A percentile compares a stretch with the other conserved stretches of the same genome.
phyloP scores from a whole-genome alignment of 1,284 basidiomycete species.

The Sporisorium exsertum region DNA sequence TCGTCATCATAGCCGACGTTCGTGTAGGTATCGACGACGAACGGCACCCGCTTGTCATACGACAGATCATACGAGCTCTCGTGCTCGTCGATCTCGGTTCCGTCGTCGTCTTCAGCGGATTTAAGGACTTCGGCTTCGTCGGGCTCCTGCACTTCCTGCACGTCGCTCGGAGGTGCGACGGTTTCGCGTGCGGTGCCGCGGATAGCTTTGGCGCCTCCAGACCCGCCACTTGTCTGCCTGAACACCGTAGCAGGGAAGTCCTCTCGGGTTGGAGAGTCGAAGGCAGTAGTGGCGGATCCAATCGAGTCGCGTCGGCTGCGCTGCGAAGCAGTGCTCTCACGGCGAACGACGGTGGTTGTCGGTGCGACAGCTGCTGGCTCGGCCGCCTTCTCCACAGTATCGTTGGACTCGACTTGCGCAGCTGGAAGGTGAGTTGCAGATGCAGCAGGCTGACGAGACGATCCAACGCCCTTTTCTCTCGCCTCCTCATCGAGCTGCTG shows the following conservation, averaged over 20 bases:
- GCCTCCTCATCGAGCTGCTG: constrained; percentile 33
- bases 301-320: constrained; percentile 46
- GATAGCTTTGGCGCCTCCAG: constrained; percentile 7
- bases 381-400: not conserved
- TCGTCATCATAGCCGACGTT: constrained; percentile 16
- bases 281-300: constrained; percentile 50
- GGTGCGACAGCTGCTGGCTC: not conserved
- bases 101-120: constrained; percentile 17
- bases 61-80: constrained; percentile 24
- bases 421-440: not conserved
- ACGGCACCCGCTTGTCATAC: constrained; percentile 17
- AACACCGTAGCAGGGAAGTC: constrained; percentile 19
- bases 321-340: constrained; percentile 32
- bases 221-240: not conserved
- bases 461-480: constrained; percentile 17
- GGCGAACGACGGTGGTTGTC: constrained; percentile 11
- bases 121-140: constrained; percentile 9
- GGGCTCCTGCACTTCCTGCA: constrained; percentile 35
- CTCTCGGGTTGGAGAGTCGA: constrained; percentile 46
- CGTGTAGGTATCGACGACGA: constrained; percentile 34
- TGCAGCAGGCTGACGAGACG: constrained; percentile 18
- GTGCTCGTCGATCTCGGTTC: constrained; percentile 40
- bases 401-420: not conserved
- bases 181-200: constrained; percentile 23
- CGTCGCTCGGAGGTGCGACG: constrained; percentile 56